phyloP scores from a whole-genome alignment of 805 yeast species.

The Hemisphaericaspora nanyangensis region DNA sequence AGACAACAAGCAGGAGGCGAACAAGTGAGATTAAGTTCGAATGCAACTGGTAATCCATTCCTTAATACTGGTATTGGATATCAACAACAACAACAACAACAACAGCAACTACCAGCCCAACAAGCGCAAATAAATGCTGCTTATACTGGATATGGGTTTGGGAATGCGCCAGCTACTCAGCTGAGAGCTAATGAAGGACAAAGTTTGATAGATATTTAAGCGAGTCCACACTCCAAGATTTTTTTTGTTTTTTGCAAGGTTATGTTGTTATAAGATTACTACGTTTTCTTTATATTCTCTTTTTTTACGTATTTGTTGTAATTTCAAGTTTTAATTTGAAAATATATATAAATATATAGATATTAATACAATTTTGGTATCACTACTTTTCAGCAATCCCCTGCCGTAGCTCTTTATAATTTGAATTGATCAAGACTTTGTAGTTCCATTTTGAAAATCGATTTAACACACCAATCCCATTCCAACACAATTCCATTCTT shows the following conservation, averaged over 20 bases:
- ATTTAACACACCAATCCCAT: constrained; percentile 63
- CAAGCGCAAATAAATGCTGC: constrained; percentile 56
- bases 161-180: constrained; percentile 55
- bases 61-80: constrained; percentile 55
- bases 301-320: too few species aligned
- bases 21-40: constrained; percentile 28
- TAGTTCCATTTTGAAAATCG: constrained; percentile 47
- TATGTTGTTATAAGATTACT: neutral
- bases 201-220: constrained; percentile 43
- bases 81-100: constrained; percentile 21
- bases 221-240: too few species aligned
- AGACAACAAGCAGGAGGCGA: constrained; percentile 39
- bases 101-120: constrained; percentile 21
- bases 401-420: too few species aligned
- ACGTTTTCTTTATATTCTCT: neutral
- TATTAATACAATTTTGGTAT: too few species aligned
- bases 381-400: too few species aligned
- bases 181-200: constrained; percentile 37
- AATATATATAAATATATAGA: too few species aligned
- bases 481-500: constrained; percentile 35
- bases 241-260: neutral
- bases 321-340: neutral
- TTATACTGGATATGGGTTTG: constrained; percentile 93
- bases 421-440: constrained; percentile 18
- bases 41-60: constrained; percentile 55